Evolutionary conservation across 2,329 filamentous ascomycete genomes (phyloP).

Genomic region (Grosmannia huntii): DNA sequence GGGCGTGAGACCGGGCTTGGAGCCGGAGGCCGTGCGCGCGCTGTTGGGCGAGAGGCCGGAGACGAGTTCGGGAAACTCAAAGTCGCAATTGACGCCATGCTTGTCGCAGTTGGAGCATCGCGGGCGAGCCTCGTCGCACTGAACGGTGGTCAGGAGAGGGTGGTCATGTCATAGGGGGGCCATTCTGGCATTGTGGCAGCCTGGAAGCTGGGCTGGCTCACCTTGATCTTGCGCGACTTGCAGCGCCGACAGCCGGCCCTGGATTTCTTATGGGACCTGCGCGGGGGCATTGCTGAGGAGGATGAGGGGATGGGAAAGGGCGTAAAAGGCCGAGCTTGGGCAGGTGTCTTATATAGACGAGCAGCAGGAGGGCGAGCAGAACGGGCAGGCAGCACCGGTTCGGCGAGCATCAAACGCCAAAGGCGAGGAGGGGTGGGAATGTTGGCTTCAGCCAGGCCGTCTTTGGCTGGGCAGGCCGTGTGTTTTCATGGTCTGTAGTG

Average conservation of each 20-base stretch:
- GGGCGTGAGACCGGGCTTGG: conserved; percentile 1
- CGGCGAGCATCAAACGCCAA: no score
- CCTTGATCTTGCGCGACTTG: conserved; percentile 59
- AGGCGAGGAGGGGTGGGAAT: background rate
- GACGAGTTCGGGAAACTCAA: conserved; percentile 38
- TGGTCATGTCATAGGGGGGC: no score
- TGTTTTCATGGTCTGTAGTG: conserved; percentile 6
- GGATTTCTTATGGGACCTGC: conserved; percentile 58
- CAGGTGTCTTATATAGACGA: no score
- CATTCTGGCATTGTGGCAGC: background rate
- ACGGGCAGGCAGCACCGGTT: background rate
- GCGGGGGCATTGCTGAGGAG: conserved; percentile 40
- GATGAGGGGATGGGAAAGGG: background rate
- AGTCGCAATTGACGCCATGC: conserved; percentile 54
- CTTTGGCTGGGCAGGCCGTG: conserved; percentile 3
- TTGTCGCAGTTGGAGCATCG: conserved; percentile 54
- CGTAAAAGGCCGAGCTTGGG: background rate
- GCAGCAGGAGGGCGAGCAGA: background rate
- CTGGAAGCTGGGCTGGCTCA: conserved; percentile 16
- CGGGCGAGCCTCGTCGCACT: conserved; percentile 56
- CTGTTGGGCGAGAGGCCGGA: conserved; percentile 28
- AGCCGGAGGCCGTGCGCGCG: background rate
- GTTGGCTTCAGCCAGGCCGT: conserved; percentile 8
- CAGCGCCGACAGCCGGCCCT: conserved; percentile 53
- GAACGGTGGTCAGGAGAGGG: background rate